Evolutionary conservation across 768 basidiomycete genomes (phyloP), one percentile per base, ranked within the genome.

Genomic region (Cystobasidium ongulense): DNA sequence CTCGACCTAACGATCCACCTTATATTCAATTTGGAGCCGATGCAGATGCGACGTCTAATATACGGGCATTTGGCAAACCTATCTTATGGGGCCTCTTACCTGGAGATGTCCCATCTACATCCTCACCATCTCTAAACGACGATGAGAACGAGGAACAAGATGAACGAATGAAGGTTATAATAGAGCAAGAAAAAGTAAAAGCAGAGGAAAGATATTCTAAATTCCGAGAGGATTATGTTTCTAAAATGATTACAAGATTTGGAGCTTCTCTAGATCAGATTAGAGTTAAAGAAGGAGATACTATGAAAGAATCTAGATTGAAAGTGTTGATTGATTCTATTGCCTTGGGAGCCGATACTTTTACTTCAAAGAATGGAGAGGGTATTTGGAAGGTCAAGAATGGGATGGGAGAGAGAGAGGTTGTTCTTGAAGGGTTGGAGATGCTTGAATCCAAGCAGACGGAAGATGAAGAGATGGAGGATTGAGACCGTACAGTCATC

Each of bases 361-460:
- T 71, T 36, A 57, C 54, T 36, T 59, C 25, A 25, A 35, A 54
- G 18, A 21, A 11, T 18, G 68, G 68, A 35, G 17, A 31, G 7
- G 68, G 68, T 10, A 71, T 71, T 52, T 71, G 68, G 68, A 54
- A 71, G 68, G 17, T 53, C 8, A 38, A 59, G 53, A 53, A 54
- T 5, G 46, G 31, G 29, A 64, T 11, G 29, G 68, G 68, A 11
- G 68, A 71, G 53, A 54, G 68, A 29, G 68, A 71, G 35, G n/a
- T 46, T 29, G 68, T 71, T 33, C 53, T 71, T 11, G 53, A 71
- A 27, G 68, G 25, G 13, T 52, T 71, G 36, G 54, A 57, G 13
- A 21, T 35, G 10, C 54, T 41, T 11, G 39, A 43, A 11, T 10
- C 39, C 3, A 50, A n/a, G n/a, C 27, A 39, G 46, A 43, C 7